These are phyloP conservation scores for Anethum foeniculum DNA, from an alignment of 140 eudicot species.

Conservation along the genomic window DNA sequence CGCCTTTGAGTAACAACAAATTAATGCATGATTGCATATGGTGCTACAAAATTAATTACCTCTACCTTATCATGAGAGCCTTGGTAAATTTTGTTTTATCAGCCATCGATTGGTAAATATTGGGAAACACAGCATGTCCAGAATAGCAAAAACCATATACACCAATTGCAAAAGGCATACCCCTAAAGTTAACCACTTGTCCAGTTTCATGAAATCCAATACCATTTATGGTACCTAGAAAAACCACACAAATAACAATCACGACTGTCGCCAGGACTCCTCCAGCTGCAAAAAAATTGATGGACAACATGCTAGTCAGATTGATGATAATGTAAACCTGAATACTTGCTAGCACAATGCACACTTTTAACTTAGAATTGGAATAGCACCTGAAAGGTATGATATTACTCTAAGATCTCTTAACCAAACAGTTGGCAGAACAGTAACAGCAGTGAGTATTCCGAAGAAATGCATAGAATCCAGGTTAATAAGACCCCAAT, in stretches of 20 bases:
- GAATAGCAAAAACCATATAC: constrained; percentile 81
- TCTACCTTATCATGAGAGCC: constrained; percentile 54
- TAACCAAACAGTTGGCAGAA: constrained; percentile 72
- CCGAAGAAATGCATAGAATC: constrained; percentile 74
- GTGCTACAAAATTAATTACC: neutral
- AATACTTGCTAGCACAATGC: neutral
- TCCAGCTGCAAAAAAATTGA: constrained; percentile 52
- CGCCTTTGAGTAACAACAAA: constrained; percentile 2
- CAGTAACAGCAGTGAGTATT: constrained; percentile 43
- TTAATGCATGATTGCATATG: neutral
- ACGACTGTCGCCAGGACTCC: constrained; percentile 66
- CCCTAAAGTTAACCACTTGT: constrained; percentile 47
- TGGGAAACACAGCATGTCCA: constrained; percentile 91
- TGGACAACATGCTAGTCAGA: neutral
- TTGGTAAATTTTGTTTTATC: constrained; percentile 65
- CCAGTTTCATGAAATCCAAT: constrained; percentile 66
- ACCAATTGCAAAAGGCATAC: constrained; percentile 78
- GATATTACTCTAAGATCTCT: constrained; percentile 65
- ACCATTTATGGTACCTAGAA: constrained; percentile 45
- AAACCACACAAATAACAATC: constrained; percentile 53
- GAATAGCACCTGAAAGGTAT: constrained; percentile 61
- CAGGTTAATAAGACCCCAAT: constrained; percentile 37
- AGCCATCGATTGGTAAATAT: constrained; percentile 95
- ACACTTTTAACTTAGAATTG: neutral
- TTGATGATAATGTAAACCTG: neutral